These are phyloP conservation scores for Paecilomyces fulvus DNA, from an alignment of 2,329 filamentous ascomycete species.

Conservation along the genomic window DNA sequence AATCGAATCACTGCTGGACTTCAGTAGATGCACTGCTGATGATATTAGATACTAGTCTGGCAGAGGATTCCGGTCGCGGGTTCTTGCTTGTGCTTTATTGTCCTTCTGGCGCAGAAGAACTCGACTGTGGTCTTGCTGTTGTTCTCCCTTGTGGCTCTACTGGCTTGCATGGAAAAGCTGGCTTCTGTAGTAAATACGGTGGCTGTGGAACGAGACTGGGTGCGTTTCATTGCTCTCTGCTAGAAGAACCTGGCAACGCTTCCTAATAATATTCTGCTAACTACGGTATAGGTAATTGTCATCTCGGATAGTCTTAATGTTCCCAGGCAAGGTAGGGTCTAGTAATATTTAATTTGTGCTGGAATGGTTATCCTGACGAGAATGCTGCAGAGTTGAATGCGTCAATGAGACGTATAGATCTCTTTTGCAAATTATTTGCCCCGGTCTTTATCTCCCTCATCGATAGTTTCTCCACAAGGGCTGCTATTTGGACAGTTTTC, in stretches of 20 bases:
- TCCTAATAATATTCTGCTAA: neutral
- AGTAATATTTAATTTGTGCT: constrained; percentile 9
- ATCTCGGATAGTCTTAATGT: constrained; percentile 25
- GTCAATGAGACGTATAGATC: constrained; percentile 49
- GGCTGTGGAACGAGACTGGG: constrained; percentile 64
- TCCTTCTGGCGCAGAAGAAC: constrained; percentile 14
- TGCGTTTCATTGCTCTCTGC: constrained; percentile 10
- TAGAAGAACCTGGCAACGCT: neutral
- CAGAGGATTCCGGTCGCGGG: constrained; percentile 35
- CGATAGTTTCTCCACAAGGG: constrained; percentile 33
- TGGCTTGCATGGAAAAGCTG: constrained; percentile 64
- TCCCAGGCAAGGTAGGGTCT: constrained; percentile 34
- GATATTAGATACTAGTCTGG: constrained; percentile 17
- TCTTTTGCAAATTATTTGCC: constrained; percentile 49
- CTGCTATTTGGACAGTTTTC: constrained; percentile 41
- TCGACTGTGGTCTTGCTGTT: constrained; percentile 11
- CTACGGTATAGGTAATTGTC: constrained; percentile 17
- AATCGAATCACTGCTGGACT: neutral
- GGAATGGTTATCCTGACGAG: constrained; percentile 4
- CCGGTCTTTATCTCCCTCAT: constrained; percentile 45
- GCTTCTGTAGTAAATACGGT: constrained; percentile 57
- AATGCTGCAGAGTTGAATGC: constrained; percentile 37
- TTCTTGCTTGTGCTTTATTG: constrained; percentile 42
- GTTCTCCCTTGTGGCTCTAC: constrained; percentile 33
- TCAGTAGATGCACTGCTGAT: constrained; percentile 1